Conservation (phyloP, 2,329 filamentous ascomycete genomes). For the Thielaviopsis euricoi region DNA sequence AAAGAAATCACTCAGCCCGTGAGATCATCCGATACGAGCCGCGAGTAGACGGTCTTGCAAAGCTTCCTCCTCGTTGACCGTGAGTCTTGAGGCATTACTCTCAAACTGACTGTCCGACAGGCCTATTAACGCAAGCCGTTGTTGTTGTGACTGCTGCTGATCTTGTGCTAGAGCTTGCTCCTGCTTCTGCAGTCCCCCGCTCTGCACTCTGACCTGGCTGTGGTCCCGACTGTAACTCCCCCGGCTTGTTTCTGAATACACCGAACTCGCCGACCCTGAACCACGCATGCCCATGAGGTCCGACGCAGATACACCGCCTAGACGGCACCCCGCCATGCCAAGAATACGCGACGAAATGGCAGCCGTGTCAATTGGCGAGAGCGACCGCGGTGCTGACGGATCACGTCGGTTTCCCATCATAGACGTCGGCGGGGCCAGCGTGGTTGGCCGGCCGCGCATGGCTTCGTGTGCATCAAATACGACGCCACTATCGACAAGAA, state of each 20-base stretch:
- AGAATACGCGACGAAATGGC: not conserved
- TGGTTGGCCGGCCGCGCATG: not conserved
- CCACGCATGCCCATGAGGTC: not conserved
- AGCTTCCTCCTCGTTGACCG: not conserved
- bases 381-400: not conserved
- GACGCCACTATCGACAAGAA: not conserved
- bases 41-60: not conserved
- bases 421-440: not conserved
- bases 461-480: not conserved
- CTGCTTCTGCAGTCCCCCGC: not conserved
- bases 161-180: no score
- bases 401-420: not conserved
- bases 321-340: not conserved
- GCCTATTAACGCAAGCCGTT: not conserved
- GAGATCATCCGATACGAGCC: no score
- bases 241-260: not conserved
- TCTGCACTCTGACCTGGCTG: not conserved
- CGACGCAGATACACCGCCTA: not conserved
- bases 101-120: not conserved
- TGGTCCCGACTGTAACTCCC: not conserved
- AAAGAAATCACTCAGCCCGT: no score
- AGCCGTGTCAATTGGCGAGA: not conserved
- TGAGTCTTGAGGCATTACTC: not conserved
- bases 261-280: not conserved
- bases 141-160: not conserved